Evolutionary conservation across 257 asterid species (phyloP), one percentile per base, ranked within the genome.

Genomic region (Lycium barbarum): DNA sequence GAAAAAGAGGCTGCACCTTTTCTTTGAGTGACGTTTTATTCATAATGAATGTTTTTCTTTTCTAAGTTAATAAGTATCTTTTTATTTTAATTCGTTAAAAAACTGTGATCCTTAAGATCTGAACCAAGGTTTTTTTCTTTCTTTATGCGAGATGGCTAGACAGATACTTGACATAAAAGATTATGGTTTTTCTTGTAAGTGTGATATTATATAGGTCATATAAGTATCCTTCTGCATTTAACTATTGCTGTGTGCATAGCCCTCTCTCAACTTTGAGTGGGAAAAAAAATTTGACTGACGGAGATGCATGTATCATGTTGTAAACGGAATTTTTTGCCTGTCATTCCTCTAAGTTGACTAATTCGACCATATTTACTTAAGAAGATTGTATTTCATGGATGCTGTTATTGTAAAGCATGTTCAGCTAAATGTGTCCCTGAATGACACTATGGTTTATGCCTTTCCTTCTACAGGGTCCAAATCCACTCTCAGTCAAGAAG

Each of bases 401-500:
- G 7, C 49, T 74, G 6, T 74, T 74, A 3, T 4, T 18, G 13
- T 49, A 51, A 49, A 13, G 45, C 45, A 22, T 74, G 81, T 7
- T 74, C 18, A 13, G n/a, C 58, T 74, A 22, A 49, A 51, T 11
- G 20, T 33, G 36, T 83, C 18, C 76, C 84, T 73, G 13, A 43
- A 13, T 74, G 33, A 58, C 53, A 14, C 54, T 40, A 57, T 54
- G 73, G 18, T 61, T 86, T 70, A 73, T 85, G n/a, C 80, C 86
- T 80, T 72, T 57, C 76, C 71, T 70, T 62, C 84, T 84, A 82
- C 90, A 96, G 98, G 98, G 97, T 83, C 98, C 98, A 18, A 93
- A 94, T 81, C 99, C 99, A 45, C 96, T 96, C 36, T 95, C 98
- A 2, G 92, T 98, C 91, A 93, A 88, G 89, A 93, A 91, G 94